Conservation (phyloP, 805 yeast genomes). For the Saccharomycopsis capsularis region DNA sequence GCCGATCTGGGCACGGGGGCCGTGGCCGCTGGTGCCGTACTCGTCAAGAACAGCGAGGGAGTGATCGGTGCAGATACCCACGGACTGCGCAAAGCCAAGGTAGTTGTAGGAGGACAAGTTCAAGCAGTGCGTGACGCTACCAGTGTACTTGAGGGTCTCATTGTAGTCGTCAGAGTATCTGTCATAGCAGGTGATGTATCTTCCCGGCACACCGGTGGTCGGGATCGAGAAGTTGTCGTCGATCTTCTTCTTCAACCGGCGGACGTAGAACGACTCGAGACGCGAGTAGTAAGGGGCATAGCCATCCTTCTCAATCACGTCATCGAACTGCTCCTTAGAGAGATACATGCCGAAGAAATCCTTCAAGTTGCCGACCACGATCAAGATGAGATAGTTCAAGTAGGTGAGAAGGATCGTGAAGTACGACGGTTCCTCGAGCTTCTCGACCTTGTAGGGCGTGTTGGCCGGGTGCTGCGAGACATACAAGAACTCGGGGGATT, state of each 20-base stretch:
- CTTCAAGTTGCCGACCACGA: conserved; percentile 82
- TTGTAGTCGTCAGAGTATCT: conserved; percentile 63
- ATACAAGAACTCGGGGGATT: conserved; percentile 40
- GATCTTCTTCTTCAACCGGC: conserved; percentile 83
- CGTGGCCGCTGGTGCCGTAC: conserved; percentile 73
- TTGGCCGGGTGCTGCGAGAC: conserved; percentile 40
- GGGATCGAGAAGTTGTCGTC: conserved; percentile 96
- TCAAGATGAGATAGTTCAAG: conserved; percentile 73
- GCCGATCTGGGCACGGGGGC: conserved; percentile 71
- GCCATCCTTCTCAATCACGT: conserved; percentile 73
- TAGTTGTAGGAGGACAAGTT: conserved; percentile 90
- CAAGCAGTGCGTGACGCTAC: conserved; percentile 68
- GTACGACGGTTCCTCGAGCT: conserved; percentile 77
- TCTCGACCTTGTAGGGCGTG: conserved; percentile 33
- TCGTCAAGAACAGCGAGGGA: conserved; percentile 57
- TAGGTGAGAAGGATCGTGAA: conserved; percentile 74
- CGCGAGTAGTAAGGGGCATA: conserved; percentile 94
- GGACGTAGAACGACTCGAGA: conserved; percentile 86
- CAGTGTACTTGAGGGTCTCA: conserved; percentile 63
- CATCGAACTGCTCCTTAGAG: conserved; percentile 55
- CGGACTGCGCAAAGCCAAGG: conserved; percentile 93
- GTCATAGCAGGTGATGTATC: conserved; percentile 76
- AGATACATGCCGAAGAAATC: conserved; percentile 81
- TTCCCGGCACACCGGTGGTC: conserved; percentile 96
- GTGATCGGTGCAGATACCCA: conserved; percentile 81